These are phyloP conservation scores for Kwoniella shandongensis DNA, from an alignment of 768 basidiomycete species.

Conservation along the genomic window DNA sequence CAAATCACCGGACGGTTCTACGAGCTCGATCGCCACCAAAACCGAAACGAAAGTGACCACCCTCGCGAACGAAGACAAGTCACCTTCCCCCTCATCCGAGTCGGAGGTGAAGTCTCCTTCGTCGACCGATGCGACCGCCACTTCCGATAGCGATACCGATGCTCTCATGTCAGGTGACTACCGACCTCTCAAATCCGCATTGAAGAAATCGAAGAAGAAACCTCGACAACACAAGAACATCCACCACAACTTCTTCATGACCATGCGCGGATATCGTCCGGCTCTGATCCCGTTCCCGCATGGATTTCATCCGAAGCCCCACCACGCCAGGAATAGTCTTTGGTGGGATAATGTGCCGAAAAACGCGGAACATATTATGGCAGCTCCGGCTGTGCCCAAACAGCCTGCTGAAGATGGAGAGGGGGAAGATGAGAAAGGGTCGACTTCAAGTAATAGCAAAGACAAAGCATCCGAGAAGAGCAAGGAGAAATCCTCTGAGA, in stretches of 20 bases:
- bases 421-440: constrained; percentile 9
- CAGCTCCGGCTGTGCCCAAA: constrained; percentile 27
- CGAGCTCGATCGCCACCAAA: no score
- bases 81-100: no score
- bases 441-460: no score
- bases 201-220: constrained; percentile 48
- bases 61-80: no score
- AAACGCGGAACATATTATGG: constrained; percentile 44
- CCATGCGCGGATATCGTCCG: constrained; percentile 43
- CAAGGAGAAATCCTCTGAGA: no score
- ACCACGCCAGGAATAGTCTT: constrained; percentile 31
- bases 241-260: constrained; percentile 48
- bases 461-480: no score
- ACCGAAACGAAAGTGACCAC: no score
- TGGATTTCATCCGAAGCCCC: constrained; percentile 42
- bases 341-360: constrained; percentile 48
- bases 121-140: no score
- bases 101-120: no score
- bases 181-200: constrained; percentile 35
- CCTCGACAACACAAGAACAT: constrained; percentile 36
- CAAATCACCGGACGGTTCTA: no score
- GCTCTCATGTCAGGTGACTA: constrained; percentile 43
- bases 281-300: constrained; percentile 46
- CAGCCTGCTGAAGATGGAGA: constrained; percentile 15
- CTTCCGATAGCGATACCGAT: constrained; percentile 9